Percentiles rank a stretch among this genome's conserved stretches.
phyloP scores from a whole-genome alignment of 1,284 basidiomycete species.

The Porogramme epimiltina region DNA sequence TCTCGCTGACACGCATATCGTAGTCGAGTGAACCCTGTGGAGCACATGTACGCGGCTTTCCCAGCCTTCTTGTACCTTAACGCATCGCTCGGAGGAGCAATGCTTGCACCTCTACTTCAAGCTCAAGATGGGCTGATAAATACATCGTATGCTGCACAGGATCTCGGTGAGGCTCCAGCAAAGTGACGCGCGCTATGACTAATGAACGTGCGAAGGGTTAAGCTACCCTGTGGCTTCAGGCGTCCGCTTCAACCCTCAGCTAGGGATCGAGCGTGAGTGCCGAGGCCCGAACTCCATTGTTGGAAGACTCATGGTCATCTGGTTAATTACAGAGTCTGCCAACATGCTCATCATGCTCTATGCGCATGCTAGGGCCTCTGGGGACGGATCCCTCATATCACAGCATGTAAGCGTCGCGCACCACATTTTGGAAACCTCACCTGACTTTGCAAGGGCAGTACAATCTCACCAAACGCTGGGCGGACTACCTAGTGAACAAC shows the following conservation, averaged over 20 bases:
- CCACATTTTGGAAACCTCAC: slow-evolving; percentile 33
- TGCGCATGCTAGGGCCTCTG: slow-evolving; percentile 62
- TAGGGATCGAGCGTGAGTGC: slow-evolving; percentile 18
- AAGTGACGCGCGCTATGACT: not conserved
- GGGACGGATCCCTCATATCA: slow-evolving; percentile 52
- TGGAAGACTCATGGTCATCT: not conserved
- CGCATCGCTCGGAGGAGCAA: slow-evolving; percentile 38
- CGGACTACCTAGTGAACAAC: slow-evolving; percentile 62
- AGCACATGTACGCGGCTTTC: slow-evolving; percentile 48
- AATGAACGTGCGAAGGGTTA: not conserved
- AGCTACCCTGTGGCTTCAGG: slow-evolving; percentile 8
- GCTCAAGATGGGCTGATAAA: slow-evolving; percentile 36
- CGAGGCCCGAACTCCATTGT: not conserved
- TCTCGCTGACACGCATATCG: no score
- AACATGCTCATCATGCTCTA: slow-evolving; percentile 77
- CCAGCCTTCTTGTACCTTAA: slow-evolving; percentile 51
- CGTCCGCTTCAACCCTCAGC: not conserved
- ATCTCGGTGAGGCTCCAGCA: slow-evolving; percentile 38
- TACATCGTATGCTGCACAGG: slow-evolving; percentile 37
- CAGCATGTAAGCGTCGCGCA: slow-evolving; percentile 56
- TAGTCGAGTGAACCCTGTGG: slow-evolving; percentile 44
- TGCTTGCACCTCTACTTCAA: slow-evolving; percentile 49
- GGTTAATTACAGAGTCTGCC: slow-evolving; percentile 52
- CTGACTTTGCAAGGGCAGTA: slow-evolving; percentile 43
- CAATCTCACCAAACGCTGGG: slow-evolving; percentile 65